Evolutionary conservation across 2,329 filamentous ascomycete genomes (phyloP), one percentile per base, ranked within the genome.

Genomic region (Emmonsia crescens): DNA sequence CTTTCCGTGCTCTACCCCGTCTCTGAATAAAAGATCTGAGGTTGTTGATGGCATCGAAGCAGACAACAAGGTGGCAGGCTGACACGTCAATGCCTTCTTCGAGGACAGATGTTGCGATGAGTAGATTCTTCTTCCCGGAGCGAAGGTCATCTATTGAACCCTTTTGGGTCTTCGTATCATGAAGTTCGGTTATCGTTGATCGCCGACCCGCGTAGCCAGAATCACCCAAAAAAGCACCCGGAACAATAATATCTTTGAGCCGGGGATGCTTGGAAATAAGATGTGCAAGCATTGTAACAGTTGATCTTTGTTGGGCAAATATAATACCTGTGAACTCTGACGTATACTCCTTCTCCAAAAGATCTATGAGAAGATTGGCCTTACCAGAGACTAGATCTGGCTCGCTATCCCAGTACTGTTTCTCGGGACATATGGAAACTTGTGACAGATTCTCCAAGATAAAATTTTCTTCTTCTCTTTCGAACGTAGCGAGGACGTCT

Each of bases 21-120:
- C 85, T 77, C 68, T 89, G 86, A 2, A 89, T 77, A 66, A 85
- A 88, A 0, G 84, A 85, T 61, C 85, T 84, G 40, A 88, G 70
- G 63, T 84, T 86, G 33, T 78, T 77, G 0, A 85, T 85, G 31
- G 77, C 76, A 65, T 87, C 82, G 68, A 85, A 89, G 65, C 84
- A 86, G 14, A 88, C 77, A 0, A 89, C 85, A 27, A 85, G 67
- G 66, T 86, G 83, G 66, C 85, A 88, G 2, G 81, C 81, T n/a
- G 81, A 80, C 1, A 86, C 74, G 66, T 86, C 84, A 36, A 86
- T 82, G 0, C 83, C 83, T 71, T 85, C 83, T 70, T 85, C 83
- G 1, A 85, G 74, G 0, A 84, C 83, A 59, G 78, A 80, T 0
- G 83, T 86, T 0, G 81, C 76, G 21, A 86, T 70, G 42, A 85